Evolutionary conservation across 208 protist genomes (phyloP), one percentile per base, ranked within the genome.

Genomic region (Leishmania lainsoni): DNA sequence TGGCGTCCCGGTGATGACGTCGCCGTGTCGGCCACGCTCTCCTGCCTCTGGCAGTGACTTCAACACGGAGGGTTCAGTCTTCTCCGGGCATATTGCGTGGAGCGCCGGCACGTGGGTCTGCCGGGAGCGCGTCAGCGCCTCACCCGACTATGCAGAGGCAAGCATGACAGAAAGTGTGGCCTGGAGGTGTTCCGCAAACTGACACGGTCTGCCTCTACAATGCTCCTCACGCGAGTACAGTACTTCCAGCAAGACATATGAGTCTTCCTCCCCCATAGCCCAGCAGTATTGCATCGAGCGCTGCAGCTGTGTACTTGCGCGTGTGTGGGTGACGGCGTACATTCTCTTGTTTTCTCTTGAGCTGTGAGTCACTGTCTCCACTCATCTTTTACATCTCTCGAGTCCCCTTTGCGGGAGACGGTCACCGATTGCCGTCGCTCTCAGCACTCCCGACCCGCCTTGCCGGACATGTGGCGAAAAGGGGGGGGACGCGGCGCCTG

Each of bases 181-280:
- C 42, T 75, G 49, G 80, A 73, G 5, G 80, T 54, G 45, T 2
- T 83, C 32, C 48, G 66, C 9, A 29, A 45, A 6, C 48, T 20
- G 26, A 26, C 80, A 26, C 16, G 16, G 0, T n/a, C 74, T 56
- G 35, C 74, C 5, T 48, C 59, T 5, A 48, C 72, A 26, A 74
- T 75, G 2, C 51, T 74, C 22, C 61, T 83, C 5, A 75, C 54
- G n/a, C 66, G 65, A 0, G 52, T 83, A 42, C 63, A 68, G 74
- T 83, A 83, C 75, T 39, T 83, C 10, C 65, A 75, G 42, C 29
- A 68, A 68, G 72, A 79, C 35, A n/a, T 83, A 65, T 79, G 69
- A 52, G 29, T 14, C 32, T n/a, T 35, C 42, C 35, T 10, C 35
- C 3, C n/a, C 22, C 58, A 1, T 20, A 26, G 20, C 17, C 9